phyloP scores from a whole-genome alignment of 2,329 filamentous ascomycete species.

The Pseudocercospora pini-densiflorae region DNA sequence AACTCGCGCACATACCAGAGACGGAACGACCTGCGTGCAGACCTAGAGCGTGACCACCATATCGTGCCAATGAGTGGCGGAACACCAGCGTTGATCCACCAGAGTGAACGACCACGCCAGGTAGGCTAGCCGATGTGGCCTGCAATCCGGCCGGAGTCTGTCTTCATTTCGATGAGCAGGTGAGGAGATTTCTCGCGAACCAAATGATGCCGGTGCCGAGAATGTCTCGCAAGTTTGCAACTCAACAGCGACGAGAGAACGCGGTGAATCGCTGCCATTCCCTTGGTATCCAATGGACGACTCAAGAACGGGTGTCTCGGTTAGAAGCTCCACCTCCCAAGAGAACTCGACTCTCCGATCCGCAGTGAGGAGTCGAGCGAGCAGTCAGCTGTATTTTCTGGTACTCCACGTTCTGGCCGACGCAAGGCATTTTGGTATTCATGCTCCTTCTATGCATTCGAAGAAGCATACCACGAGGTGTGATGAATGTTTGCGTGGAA shows the following conservation, averaged over 20 bases:
- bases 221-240: slow-evolving; percentile 15
- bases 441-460: slow-evolving; percentile 4
- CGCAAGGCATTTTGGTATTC: slow-evolving; percentile 11
- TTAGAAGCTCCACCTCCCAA: slow-evolving; percentile 5
- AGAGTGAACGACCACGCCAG: slow-evolving; percentile 14
- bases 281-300: slow-evolving; percentile 29
- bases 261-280: slow-evolving; percentile 26
- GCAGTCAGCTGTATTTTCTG: not conserved
- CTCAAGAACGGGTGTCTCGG: slow-evolving; percentile 6
- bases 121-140: slow-evolving; percentile 14
- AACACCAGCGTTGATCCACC: slow-evolving; percentile 15
- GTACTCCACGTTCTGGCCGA: not conserved
- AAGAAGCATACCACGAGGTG: slow-evolving; percentile 15
- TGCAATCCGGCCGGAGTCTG: slow-evolving; percentile 8
- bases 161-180: not conserved
- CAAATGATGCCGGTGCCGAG: slow-evolving; percentile 14
- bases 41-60: slow-evolving; percentile 12
- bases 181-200: not conserved
- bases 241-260: slow-evolving; percentile 9
- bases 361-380: not conserved
- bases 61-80: slow-evolving; percentile 19
- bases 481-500: slow-evolving; percentile 11
- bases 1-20: slow-evolving; percentile 21
- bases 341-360: slow-evolving; percentile 4
- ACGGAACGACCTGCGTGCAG: slow-evolving; percentile 14